Evolutionary conservation across 2,329 filamentous ascomycete genomes (phyloP), one percentile per base, ranked within the genome.

Genomic region (Phialophora chinensis): DNA sequence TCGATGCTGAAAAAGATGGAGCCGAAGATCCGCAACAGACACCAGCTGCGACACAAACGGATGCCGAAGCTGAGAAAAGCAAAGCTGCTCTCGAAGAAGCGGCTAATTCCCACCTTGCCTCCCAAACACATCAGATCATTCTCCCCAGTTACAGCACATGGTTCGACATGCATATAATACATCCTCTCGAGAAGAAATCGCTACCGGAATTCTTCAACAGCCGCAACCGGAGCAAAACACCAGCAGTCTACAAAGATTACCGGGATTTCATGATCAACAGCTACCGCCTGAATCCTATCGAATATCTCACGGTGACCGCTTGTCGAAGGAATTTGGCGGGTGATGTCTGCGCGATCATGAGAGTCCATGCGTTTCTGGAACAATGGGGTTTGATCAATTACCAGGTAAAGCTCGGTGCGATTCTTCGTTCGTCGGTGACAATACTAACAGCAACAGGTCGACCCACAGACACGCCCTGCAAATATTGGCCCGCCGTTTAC

Each of bases 211-310:
- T 98, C 81, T 99, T 99, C 87, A 99, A 99, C 82, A 94, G 89
- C 78, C 88, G 95, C 67, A 99, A 99, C 80, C 90, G 95, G 74
- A 98, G 95, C 88, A 99, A 99, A 82, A 99, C 95, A 0, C 91
- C 93, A 0, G 90, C 93, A 57, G 92, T 98, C 25, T 99, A 99
- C 84, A 98, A 98, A 80, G 95, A 99, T 77, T 99, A 99, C 80
- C 90, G 95, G 73, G 95, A 99, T 77, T 99, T 99, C 77, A 99
- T 99, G 95, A 93, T 99, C 82, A 99, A 99, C 82, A 98, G 95
- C 14, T 99, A 99, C 80, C 90, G 95, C 44, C 83, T 99, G 64
- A 99, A 98, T 77, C 95, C 95, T 4, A 87, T 93, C 62, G 95
- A 99, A 79, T 99, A 99, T 76, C 85, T 99, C 63, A 99, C 95